Base-by-base conservation (phyloP, 345 rosid genomes). In the Linum trigynum region DNA sequence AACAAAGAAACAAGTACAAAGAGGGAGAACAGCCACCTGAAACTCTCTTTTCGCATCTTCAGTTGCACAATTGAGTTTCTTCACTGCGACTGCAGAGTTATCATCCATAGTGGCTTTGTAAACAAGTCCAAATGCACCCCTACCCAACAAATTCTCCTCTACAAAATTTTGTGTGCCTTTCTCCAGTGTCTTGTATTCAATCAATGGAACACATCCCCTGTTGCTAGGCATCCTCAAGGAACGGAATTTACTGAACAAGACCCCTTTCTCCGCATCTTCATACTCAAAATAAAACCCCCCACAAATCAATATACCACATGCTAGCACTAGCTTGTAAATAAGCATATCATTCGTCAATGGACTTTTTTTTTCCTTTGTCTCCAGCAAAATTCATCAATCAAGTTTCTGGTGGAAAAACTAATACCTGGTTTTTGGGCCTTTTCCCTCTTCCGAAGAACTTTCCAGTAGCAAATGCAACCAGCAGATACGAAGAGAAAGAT, bases 111-210 rank as follows among this genome's bases (percentile, higher is more conserved):
- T 71, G 62, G 91, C 91, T 72, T 78, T 78, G 70, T 86, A 94
- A 62, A 94, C 99, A 68, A 82, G 78, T 50, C 97, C 99, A 71
- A 94, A 94, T 70, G 89, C 99, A 37, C 99, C 99, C 73, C 73
- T 80, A 36, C 99, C 99, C 81, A 94, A 66, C 39, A 85, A 76
- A 69, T 83, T 90, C 57, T 79, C 79, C 68, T 84, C 91, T 12
- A 71, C 84, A 71, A 94, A 94, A 74, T 76, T 80, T 75, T 75
- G 65, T 3, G 96, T 94, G 4, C 78, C 86, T 68, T 86, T 88
- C 78, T 90, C 95, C 60, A 94, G 73, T 45, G 63, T 43, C 72
- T 72, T 76, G 71, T 82, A 90, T 55, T 94, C 97, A 42, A 86
- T 81, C 65, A 84, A 70, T 38, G 88, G 65, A 64, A 76, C 83